Evolutionary conservation across 1,139 yeast species (phyloP).

Genomic region (Yamadazyma oceani): DNA sequence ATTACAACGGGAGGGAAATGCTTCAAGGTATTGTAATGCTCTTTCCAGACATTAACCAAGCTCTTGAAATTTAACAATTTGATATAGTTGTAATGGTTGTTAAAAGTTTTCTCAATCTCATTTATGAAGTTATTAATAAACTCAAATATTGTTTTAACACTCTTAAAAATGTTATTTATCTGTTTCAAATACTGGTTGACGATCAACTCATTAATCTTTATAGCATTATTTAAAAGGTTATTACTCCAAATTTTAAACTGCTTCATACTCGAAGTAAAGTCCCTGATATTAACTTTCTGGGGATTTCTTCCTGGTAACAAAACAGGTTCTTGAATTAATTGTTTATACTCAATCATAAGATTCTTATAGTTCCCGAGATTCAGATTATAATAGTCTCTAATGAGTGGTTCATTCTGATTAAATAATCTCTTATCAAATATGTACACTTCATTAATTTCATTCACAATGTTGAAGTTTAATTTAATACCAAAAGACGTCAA

Average conservation of each 20-base stretch:
- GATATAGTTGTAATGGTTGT: constrained; percentile 48
- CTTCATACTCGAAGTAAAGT: constrained; percentile 25
- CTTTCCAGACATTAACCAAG: constrained; percentile 49
- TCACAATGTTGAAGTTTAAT: constrained; percentile 51
- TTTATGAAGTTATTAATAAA: constrained; percentile 53
- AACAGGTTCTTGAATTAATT: constrained; percentile 4
- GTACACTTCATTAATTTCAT: constrained; percentile 51
- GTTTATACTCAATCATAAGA: constrained; percentile 11
- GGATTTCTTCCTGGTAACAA: background rate
- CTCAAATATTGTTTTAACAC: constrained; percentile 57
- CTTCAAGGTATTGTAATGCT: constrained; percentile 38
- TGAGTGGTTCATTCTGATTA: constrained; percentile 12
- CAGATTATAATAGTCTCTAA: constrained; percentile 15
- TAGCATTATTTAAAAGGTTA: constrained; percentile 22
- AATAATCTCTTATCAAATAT: constrained; percentile 62
- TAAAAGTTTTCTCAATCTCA: constrained; percentile 54
- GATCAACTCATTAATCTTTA: constrained; percentile 21
- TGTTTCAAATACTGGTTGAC: constrained; percentile 22
- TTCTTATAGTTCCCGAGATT: constrained; percentile 11
- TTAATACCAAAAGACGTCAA: constrained; percentile 66
- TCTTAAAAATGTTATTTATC: constrained; percentile 46
- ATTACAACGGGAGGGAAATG: constrained; percentile 32
- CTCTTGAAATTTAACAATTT: constrained; percentile 48
- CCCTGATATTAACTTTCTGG: constrained; percentile 13
- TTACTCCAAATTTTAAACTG: constrained; percentile 30